Base-by-base conservation (phyloP, 148 eudicot species). In the Gaultheria prostrata region DNA sequence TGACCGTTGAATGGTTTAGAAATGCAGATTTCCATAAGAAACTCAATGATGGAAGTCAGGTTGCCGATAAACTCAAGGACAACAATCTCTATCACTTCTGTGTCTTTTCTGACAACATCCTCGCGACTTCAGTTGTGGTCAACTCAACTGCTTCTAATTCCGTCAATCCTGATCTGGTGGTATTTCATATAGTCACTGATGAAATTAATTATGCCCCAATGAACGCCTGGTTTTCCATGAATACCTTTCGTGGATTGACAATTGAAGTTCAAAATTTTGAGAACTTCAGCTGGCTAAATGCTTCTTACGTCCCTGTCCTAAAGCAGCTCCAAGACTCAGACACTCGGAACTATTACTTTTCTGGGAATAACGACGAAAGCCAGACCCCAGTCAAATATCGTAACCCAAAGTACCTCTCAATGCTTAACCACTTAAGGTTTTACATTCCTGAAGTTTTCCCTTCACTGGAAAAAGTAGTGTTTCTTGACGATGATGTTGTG, bases 391-490 rank as follows among this genome's bases (percentile, higher is more conserved):
- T 94, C 76, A 94, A 94, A 89, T 94, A 91, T 79, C 78, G 98
- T 51, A 94, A 94, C 84, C 95, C 98, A 0, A 94, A 94, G 80
- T 94, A 94, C 85, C 88, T 94, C n/a, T 94, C 95, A 0, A 94
- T 94, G 98, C 91, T 94, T 71, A 94, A 94, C 86, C 98, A 94
- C 85, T 90, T 94, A 54, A 88, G 98, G 86, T 93, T 94, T 77
- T 94, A 94, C 63, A 93, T 94, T 83, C 98, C 98, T 0, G 93
- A 94, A 86, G 95, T 94, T 50, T 94, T 84, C 82, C 95, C 95
- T 70, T 84, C 93, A 7, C 84, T 94, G 85, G 90, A 90, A 82
- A 94, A 90, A 85, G 86, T 94, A 21, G 93, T 94, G 15, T 94
- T 94, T 87, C 92, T 94, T 1, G 98, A 94, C 71, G 98, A 94